These are phyloP conservation scores for Fonsecaea monophora DNA, from an alignment of 2,329 filamentous ascomycete genomes.

Conservation along the genomic window DNA sequence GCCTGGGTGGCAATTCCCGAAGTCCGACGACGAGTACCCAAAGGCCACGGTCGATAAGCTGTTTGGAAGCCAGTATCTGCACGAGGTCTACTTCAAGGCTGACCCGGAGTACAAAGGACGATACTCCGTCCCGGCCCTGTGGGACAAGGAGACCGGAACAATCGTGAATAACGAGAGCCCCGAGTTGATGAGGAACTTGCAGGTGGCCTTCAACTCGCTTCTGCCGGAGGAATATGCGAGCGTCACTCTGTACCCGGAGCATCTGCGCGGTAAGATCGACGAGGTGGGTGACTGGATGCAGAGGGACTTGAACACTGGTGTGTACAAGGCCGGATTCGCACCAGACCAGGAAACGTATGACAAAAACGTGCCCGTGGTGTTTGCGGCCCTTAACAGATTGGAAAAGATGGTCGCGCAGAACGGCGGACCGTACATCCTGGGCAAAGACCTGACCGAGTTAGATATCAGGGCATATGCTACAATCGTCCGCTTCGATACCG, in stretches of 20 bases:
- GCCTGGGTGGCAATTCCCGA: constrained; percentile 68
- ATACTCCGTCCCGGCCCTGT: constrained; percentile 67
- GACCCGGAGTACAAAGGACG: constrained; percentile 66
- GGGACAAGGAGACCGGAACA: constrained; percentile 64
- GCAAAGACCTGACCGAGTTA: constrained; percentile 63
- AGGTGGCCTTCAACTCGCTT: constrained; percentile 62
- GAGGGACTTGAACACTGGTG: constrained; percentile 63
- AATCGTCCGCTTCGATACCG: constrained; percentile 64
- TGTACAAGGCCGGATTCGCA: constrained; percentile 69
- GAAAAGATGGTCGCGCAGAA: constrained; percentile 57
- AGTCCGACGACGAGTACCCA: constrained; percentile 60
- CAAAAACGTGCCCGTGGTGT: constrained; percentile 60
- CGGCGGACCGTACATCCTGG: constrained; percentile 64
- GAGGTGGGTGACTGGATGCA: constrained; percentile 61
- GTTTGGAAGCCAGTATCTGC: constrained; percentile 64
- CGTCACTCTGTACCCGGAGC: constrained; percentile 61
- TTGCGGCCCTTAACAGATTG: constrained; percentile 65
- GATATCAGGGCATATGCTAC: constrained; percentile 66
- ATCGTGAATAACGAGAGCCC: constrained; percentile 68
- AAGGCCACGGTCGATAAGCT: constrained; percentile 67
- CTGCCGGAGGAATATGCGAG: constrained; percentile 51
- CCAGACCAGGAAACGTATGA: constrained; percentile 63
- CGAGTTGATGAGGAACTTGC: constrained; percentile 65
- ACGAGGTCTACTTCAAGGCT: constrained; percentile 68
- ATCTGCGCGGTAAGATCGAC: constrained; percentile 60